Conservation (phyloP, 2,329 filamentous ascomycete species). For the Sordariomycetes sp. region DNA sequence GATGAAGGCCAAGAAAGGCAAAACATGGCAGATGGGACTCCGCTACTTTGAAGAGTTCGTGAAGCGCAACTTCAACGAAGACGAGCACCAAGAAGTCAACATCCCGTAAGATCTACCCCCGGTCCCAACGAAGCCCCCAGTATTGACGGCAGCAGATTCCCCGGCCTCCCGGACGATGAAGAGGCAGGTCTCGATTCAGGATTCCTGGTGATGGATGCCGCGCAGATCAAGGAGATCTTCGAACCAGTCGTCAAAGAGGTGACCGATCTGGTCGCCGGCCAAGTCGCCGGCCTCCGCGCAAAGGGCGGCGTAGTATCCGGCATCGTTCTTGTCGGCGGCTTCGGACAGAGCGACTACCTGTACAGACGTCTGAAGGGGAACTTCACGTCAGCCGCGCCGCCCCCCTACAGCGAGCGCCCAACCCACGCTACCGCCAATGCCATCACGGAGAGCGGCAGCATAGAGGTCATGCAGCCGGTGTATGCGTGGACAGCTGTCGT, state of each 20-base stretch:
- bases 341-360: constrained; percentile 70
- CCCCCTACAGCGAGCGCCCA: constrained; percentile 59
- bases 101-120: constrained; percentile 64
- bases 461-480: constrained; percentile 74
- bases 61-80: constrained; percentile 74
- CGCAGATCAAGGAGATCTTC: constrained; percentile 64
- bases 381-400: constrained; percentile 49
- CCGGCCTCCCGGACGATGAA: constrained; percentile 67
- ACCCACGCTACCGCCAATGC: constrained; percentile 49
- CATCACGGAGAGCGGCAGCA: constrained; percentile 41
- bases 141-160: constrained; percentile 39
- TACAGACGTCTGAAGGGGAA: constrained; percentile 62
- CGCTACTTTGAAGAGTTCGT: constrained; percentile 79
- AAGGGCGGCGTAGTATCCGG: constrained; percentile 57
- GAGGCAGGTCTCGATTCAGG: constrained; percentile 66
- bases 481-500: constrained; percentile 79
- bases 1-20: constrained; percentile 70
- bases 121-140: no score
- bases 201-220: constrained; percentile 63
- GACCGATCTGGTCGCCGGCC: constrained; percentile 57
- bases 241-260: constrained; percentile 66
- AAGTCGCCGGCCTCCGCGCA: constrained; percentile 52
- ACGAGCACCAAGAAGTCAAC: constrained; percentile 68
- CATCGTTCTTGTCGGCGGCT: constrained; percentile 76
- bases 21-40: constrained; percentile 72